Evolutionary conservation across 2,329 filamentous ascomycete genomes (phyloP), one percentile per base, ranked within the genome.

Genomic region (Cytospora paraplurivora): DNA sequence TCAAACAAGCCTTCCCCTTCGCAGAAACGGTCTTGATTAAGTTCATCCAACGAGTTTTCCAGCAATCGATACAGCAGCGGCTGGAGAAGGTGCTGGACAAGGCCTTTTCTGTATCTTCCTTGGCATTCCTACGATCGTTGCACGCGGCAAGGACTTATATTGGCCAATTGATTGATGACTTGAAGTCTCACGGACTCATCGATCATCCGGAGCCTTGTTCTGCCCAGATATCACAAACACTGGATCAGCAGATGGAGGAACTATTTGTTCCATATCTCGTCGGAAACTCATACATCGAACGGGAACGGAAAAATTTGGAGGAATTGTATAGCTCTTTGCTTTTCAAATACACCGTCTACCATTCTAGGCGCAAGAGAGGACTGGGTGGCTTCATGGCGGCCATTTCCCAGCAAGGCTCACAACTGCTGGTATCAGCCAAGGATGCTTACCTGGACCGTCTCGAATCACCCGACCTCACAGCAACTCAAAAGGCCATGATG

Each of bases 321-420:
- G 91, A 94, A 73, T 78, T 93, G 68, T 93, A 96, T 77, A 94
- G 92, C 61, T 97, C 95, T 0, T 79, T 99, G 60, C 84, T 98
- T 5, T 97, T 99, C 85, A 96, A 96, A 71, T 99, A 95, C 72
- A 96, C 92, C 17, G 90, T 96, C n/a, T 98, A 94, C 73, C 95
- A 99, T 75, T 92, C 90, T 0, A 82, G 89, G 65, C 84, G 92
- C 67, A 94, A 96, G 75, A 97, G 96, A 81, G 88, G 89, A 33
- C 90, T 93, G 1, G 92, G 91, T 0, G 92, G 92, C 0, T 97
- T 97, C 75, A 96, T 98, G 82, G 92, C 91, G 19, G 94, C 93
- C 3, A 82, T 98, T 35, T 91, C 93, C 4, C 93, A 96, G 71
- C 90, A 95, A 69, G 92, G 93, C 51, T 94, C 92, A 59, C 93